Conservation (phyloP, 2,329 filamentous ascomycete species). For the Trichoderma oligosporum region DNA sequence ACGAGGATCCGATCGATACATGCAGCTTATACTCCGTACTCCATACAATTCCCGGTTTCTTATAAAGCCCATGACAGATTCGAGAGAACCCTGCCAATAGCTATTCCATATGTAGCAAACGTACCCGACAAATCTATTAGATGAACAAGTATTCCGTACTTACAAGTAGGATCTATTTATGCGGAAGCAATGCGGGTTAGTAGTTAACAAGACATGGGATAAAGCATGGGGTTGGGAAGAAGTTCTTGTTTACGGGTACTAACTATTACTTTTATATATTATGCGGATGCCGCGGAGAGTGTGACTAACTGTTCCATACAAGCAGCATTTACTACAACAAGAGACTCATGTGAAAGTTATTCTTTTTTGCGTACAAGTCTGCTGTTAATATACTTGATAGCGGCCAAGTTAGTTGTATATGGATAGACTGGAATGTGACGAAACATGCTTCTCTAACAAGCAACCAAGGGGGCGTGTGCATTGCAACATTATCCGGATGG, state of each 20-base stretch:
- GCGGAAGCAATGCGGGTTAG: background rate
- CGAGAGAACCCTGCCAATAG: background rate
- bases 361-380: too few relatives aligned
- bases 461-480: background rate
- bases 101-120: slow-evolving; percentile 2
- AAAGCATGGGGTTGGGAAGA: background rate
- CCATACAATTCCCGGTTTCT: background rate
- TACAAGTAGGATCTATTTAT: slow-evolving; percentile 5
- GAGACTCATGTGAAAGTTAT: too few relatives aligned
- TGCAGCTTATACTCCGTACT: background rate
- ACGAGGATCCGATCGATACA: background rate
- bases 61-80: slow-evolving; percentile 1
- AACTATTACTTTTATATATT: too few relatives aligned
- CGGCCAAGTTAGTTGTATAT: background rate
- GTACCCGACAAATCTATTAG: background rate
- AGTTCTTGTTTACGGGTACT: background rate
- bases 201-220: background rate
- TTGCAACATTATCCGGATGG: slow-evolving; percentile 1
- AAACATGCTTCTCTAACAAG: slow-evolving; percentile 4
- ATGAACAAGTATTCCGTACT: background rate
- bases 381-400: background rate
- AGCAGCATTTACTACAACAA: too few relatives aligned
- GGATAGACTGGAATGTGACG: slow-evolving; percentile 11
- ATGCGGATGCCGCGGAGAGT: background rate
- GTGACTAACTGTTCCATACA: too few relatives aligned